A percentile compares a stretch with the other conserved stretches of the same genome.
These are phyloP conservation scores for Priceomyces haplophilus DNA, from an alignment of 805 yeast species.

Conservation along the genomic window DNA sequence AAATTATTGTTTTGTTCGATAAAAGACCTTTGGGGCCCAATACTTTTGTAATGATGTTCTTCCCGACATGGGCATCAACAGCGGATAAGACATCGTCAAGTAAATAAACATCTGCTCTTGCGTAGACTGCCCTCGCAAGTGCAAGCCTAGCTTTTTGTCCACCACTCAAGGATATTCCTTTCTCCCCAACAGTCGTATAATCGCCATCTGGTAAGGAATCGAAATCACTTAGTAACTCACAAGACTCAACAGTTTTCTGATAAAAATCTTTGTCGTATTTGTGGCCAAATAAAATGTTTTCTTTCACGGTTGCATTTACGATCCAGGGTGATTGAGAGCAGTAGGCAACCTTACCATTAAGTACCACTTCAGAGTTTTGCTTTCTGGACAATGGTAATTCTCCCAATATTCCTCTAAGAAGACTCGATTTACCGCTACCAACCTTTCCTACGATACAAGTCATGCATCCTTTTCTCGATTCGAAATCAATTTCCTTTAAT, in stretches of 20 bases:
- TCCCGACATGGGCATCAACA: slow-evolving; percentile 43
- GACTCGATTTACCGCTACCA: slow-evolving; percentile 40
- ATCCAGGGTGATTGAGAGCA: slow-evolving; percentile 44
- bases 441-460: slow-evolving; percentile 43
- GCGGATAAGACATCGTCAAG: slow-evolving; percentile 43
- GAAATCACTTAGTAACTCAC: slow-evolving; percentile 36
- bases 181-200: slow-evolving; percentile 42
- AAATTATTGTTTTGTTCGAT: slow-evolving; percentile 31
- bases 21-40: slow-evolving; percentile 31
- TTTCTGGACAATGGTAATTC: slow-evolving; percentile 21
- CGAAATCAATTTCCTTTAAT: slow-evolving; percentile 28
- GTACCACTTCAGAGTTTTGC: slow-evolving; percentile 14
- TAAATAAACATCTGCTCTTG: slow-evolving; percentile 39
- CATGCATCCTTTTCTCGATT: slow-evolving; percentile 33
- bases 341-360: slow-evolving; percentile 36
- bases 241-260: slow-evolving; percentile 32
- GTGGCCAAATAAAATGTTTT: slow-evolving; percentile 39
- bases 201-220: slow-evolving; percentile 39
- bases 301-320: slow-evolving; percentile 37
- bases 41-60: slow-evolving; percentile 29
- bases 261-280: slow-evolving; percentile 30
- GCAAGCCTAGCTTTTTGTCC: slow-evolving; percentile 44
- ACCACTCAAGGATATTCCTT: slow-evolving; percentile 41
- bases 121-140: slow-evolving; percentile 41
- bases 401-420: slow-evolving; percentile 34